These are phyloP conservation scores for Capsaspora owczarzaki DNA, from an alignment of 78 protist species.

Conservation along the genomic window DNA sequence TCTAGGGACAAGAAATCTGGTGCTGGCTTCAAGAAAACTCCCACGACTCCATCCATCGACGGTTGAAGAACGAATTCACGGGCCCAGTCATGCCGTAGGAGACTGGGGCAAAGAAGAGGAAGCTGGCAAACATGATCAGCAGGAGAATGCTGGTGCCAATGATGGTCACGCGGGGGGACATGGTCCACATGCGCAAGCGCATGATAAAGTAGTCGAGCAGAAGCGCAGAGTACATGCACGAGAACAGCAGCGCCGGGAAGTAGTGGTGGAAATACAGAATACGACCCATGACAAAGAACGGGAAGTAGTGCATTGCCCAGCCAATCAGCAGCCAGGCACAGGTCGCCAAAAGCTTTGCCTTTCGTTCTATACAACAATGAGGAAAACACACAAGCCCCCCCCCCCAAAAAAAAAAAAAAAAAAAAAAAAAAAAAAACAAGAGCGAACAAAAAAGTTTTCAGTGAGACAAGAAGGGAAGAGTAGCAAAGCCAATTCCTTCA, in stretches of 20 bases:
- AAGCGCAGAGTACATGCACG: background rate
- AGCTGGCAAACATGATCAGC: background rate
- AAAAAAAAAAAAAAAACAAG: background rate
- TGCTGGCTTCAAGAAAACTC: too few relatives aligned
- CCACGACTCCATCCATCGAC: background rate
- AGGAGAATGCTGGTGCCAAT: background rate
- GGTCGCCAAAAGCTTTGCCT: background rate
- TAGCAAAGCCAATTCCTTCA: too few relatives aligned
- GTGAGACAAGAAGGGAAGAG: background rate
- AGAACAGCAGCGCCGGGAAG: conserved; percentile 7
- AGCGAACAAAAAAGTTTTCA: too few relatives aligned
- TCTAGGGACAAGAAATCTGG: too few relatives aligned
- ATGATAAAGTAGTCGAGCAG: background rate
- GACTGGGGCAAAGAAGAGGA: background rate
- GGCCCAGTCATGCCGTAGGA: conserved; percentile 7
- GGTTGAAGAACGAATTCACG: background rate
- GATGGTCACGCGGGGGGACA: background rate
- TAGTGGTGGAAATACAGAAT: conserved; percentile 36
- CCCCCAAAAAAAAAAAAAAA: too few relatives aligned
- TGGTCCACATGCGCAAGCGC: background rate
- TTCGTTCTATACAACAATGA: conserved; percentile 3
- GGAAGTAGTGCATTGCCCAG: conserved; percentile 21
- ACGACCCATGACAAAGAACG: conserved; percentile 30
- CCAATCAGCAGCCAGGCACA: conserved; percentile 12
- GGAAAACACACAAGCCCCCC: conserved; percentile 4